Evolutionary conservation across 768 basidiomycete species (phyloP).

Genomic region (Sarcodon aspratus): DNA sequence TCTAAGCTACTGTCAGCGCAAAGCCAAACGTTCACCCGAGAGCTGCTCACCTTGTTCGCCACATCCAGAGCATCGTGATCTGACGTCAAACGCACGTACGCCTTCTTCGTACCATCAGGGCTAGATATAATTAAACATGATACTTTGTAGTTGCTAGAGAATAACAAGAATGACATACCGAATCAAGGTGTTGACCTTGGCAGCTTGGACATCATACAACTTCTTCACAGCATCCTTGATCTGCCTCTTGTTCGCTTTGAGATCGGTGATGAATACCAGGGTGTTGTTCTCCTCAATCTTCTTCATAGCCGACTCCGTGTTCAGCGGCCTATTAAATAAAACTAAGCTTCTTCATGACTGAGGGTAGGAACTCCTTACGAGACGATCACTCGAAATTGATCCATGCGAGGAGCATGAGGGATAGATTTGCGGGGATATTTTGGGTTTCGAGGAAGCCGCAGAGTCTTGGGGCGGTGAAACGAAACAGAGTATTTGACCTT

Average conservation of each 20-base stretch:
- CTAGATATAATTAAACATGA: constrained; percentile 23
- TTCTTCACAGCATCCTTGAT: constrained; percentile 99
- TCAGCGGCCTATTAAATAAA: constrained; percentile 52
- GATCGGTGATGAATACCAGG: constrained; percentile 93
- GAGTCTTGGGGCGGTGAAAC: constrained; percentile 95
- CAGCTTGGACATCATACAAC: constrained; percentile 93
- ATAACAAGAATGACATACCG: constrained; percentile 41
- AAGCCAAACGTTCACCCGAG: too few species aligned
- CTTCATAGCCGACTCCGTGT: constrained; percentile 98
- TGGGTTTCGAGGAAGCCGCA: constrained; percentile 72
- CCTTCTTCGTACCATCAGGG: constrained; percentile 99
- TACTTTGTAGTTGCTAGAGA: background rate
- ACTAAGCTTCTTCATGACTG: background rate
- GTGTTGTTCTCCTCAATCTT: constrained; percentile 99
- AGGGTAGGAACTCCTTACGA: constrained; percentile 40
- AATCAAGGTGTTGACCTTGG: constrained; percentile 97
- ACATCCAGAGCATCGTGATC: constrained; percentile 96
- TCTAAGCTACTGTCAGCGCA: too few species aligned
- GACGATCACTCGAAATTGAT: constrained; percentile 90
- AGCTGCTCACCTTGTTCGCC: constrained; percentile 76
- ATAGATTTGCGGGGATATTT: constrained; percentile 95
- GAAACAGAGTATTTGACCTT: constrained; percentile 80
- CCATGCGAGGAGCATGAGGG: constrained; percentile 88
- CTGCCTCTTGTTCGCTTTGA: constrained; percentile 95
- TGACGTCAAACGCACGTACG: constrained; percentile 90